A percentile compares a stretch with the other conserved stretches of the same genome.
These are phyloP conservation scores for Hylodesmum podocarpum DNA, from an alignment of 306 rosid genomes.

Conservation along the genomic window DNA sequence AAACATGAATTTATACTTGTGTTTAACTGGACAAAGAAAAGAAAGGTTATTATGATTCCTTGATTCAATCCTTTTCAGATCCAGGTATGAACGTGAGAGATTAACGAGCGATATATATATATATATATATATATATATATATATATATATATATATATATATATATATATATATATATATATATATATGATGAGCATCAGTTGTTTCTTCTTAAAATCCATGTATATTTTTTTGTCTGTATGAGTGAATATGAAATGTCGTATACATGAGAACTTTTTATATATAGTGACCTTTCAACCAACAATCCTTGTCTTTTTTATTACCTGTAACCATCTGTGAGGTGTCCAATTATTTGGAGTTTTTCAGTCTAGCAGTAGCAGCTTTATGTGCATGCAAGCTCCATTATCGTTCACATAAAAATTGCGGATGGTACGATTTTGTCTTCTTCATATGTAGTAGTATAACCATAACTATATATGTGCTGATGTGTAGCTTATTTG, in stretches of 20 bases:
- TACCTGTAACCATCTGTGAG: constrained; percentile 45
- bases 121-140: no score
- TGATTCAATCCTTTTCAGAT: no score
- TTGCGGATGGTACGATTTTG: constrained; percentile 51
- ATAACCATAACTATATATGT: no score
- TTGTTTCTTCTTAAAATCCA: no score
- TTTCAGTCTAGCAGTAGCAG: constrained; percentile 23
- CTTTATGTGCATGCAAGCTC: neutral
- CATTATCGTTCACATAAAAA: constrained; percentile 39
- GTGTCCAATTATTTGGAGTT: constrained; percentile 48
- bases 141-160: no score
- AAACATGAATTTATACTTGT: no score
- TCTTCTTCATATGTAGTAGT: neutral
- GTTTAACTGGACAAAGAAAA: no score
- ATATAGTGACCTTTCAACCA: constrained; percentile 61
- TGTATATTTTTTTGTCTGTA: neutral
- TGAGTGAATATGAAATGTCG: constrained; percentile 31
- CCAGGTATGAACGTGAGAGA: no score
- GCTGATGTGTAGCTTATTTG: neutral
- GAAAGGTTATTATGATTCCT: no score
- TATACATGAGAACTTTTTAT: constrained; percentile 56
- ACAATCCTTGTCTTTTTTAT: constrained; percentile 41
- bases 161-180: no score
- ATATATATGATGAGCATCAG: no score
- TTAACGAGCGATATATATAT: no score